Base-by-base conservation (phyloP, 768 basidiomycete genomes). In the Pisolithus orientalis region DNA sequence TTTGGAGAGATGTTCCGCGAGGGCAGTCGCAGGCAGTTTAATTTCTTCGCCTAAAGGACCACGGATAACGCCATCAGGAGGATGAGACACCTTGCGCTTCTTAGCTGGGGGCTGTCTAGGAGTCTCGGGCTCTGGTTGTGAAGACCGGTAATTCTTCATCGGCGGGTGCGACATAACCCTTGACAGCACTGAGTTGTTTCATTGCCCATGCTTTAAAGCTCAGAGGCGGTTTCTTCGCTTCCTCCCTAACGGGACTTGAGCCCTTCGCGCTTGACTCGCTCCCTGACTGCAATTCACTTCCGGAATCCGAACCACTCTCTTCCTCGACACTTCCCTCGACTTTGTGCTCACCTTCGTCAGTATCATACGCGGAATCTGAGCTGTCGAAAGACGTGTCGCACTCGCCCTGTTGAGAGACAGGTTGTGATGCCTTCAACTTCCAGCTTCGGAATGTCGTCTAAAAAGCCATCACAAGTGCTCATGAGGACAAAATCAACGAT, bases 161-260 rank as follows among this genome's bases (percentile, higher is more conserved):
- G 27, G 55, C n/a, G 2, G 58, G 53, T 2, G 47, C 45, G 8
- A 59, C 46, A 44, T 78, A 73, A 39, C 65, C 66, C 58, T 80
- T 80, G 17, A 69, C 77, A 4, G 58, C 62, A 47, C 74, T 82
- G 48, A 90, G 75, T 63, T 96, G 93, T 50, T 85, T 80, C 55
- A 84, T 63, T 0, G 94, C 94, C 94, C 94, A 96, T 39, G 84
- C 76, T 65, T 96, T 96, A 79, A 96, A 97, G 6, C 80, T 79
- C 4, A 71, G 60, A 28, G 65, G 63, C 54, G 75, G 82, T 59
- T 70, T 75, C 47, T 58, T 65, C 13, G 56, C 25, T 25, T 64
- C 59, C 5, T 65, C 56, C 14, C 53, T 39, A 21, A 50, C 53
- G 39, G n/a, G 43, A 51, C 58, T 58, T 21, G 57, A 56, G 8